Evolutionary conservation across 176 grass and related monocot species (phyloP).

Genomic region (Echinochloa phyllopogon): DNA sequence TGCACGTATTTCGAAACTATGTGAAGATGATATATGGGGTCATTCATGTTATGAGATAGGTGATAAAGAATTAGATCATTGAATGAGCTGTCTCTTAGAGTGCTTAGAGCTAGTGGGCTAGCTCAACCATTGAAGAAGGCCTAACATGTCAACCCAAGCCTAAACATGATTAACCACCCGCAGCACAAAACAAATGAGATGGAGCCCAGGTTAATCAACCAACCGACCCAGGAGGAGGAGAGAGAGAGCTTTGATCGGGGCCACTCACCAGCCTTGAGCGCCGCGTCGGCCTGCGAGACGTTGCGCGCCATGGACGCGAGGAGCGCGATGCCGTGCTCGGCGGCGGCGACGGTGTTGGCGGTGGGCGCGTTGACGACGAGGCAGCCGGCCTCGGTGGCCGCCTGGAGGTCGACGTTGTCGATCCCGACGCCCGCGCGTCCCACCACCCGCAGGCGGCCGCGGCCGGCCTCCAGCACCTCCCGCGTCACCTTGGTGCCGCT

Average conservation of each 20-base stretch:
- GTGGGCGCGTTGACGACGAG: constrained; percentile 82
- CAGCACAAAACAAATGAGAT: not conserved
- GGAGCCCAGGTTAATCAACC: not conserved
- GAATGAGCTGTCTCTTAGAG: too few species aligned
- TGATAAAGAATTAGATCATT: too few species aligned
- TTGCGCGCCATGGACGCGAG: constrained; percentile 83
- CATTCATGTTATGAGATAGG: too few species aligned
- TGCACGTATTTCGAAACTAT: too few species aligned
- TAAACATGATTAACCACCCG: constrained; percentile 1
- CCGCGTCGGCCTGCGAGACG: constrained; percentile 64
- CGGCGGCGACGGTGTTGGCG: constrained; percentile 76
- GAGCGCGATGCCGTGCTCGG: constrained; percentile 79
- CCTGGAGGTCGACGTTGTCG: constrained; percentile 86
- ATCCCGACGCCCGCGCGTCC: constrained; percentile 80
- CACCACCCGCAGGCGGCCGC: constrained; percentile 59
- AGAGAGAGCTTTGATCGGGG: not conserved
- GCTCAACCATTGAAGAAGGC: too few species aligned
- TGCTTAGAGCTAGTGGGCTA: too few species aligned
- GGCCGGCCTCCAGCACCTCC: constrained; percentile 68
- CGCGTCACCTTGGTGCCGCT: constrained; percentile 82
- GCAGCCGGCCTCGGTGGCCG: constrained; percentile 70
- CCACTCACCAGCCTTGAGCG: constrained; percentile 69
- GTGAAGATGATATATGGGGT: too few species aligned
- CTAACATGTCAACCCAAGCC: not conserved
- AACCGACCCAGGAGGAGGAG: not conserved